Evolutionary conservation across 805 yeast species (phyloP), one percentile per base, ranked within the genome.

Genomic region (Barnettozyma salicaria): DNA sequence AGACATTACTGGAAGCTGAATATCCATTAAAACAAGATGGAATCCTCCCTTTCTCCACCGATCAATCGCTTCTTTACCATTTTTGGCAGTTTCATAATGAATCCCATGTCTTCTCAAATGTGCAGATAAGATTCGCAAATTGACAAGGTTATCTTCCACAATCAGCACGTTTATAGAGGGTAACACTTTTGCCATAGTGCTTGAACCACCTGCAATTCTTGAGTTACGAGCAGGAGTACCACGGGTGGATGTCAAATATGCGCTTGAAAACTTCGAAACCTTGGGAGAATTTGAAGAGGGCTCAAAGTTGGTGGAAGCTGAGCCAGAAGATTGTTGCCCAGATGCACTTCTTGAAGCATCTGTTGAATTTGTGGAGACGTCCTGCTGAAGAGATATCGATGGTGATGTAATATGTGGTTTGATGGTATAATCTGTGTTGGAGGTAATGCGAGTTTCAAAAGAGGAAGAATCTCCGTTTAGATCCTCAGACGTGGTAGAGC

Each of bases 141-240:
- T 92, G 53, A 92, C 89, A 25, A 88, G 80, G 60, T 92, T 92
- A 67, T 92, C 99, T 59, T 92, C 99, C 8, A 92, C 98, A 27
- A 92, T 89, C 36, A 92, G 63, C 1, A 92, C 96, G 28, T 87
- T 86, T 28, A 92, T 80, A 43, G 87, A 84, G 0, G 97, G 96
- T 14, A 90, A 69, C 16, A 92, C 89, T 37, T 78, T 80, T 13
- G 65, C 65, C 53, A 60, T 59, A 13, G 68, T 59, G 29, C 45
- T 44, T 7, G 45, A 47, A 7, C 49, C 55, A 29, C 21, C 44
- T 18, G 37, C 42, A 3, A 37, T 32, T 27, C 22, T 32, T 25
- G 32, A 11, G 8, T 19, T 24, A 4, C 24, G 19, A 13, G 32
- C 21, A 6, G 9, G n/a, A 12, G 35, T 26, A 17, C 20, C 8